These are phyloP conservation scores for Aspergillus eucalypticola DNA, from an alignment of 2,329 filamentous ascomycete species.

Conservation along the genomic window DNA sequence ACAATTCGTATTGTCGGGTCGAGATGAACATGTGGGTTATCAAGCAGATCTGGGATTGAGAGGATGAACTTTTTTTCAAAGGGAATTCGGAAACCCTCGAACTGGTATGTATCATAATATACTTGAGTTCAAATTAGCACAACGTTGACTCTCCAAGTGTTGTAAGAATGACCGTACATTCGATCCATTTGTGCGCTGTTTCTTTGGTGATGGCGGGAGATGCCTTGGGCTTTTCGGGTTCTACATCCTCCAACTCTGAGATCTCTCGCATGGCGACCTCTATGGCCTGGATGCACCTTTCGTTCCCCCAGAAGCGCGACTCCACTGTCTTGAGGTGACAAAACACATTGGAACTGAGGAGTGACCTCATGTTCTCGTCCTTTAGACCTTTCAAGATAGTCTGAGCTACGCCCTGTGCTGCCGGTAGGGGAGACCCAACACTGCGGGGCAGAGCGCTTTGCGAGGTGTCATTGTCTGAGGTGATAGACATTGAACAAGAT, in stretches of 20 bases:
- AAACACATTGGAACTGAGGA: constrained; percentile 16
- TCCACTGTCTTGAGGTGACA: constrained; percentile 13
- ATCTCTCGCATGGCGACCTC: constrained; percentile 16
- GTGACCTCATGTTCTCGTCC: not conserved
- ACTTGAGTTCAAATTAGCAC: not conserved
- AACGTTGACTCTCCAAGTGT: too few relatives aligned
- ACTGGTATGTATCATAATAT: constrained; percentile 16
- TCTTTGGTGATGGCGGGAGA: constrained; percentile 12
- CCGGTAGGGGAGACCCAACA: not conserved
- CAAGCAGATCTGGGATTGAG: constrained; percentile 18
- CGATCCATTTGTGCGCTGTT: constrained; percentile 7
- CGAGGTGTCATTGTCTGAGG: not conserved
- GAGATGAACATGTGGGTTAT: constrained; percentile 19
- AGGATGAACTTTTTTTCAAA: constrained; percentile 15
- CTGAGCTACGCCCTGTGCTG: not conserved
- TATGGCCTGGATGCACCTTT: constrained; percentile 11
- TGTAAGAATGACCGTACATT: not conserved
- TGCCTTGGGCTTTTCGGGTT: not conserved
- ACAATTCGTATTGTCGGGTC: constrained; percentile 17
- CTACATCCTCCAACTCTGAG: not conserved
- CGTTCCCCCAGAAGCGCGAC: constrained; percentile 15
- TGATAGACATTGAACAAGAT: constrained; percentile 4
- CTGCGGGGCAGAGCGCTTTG: not conserved
- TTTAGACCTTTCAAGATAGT: constrained; percentile 6
- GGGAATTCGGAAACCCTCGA: constrained; percentile 19